These are phyloP conservation scores for Trametes sanguinea DNA, from an alignment of 768 basidiomycete genomes.

Conservation along the genomic window DNA sequence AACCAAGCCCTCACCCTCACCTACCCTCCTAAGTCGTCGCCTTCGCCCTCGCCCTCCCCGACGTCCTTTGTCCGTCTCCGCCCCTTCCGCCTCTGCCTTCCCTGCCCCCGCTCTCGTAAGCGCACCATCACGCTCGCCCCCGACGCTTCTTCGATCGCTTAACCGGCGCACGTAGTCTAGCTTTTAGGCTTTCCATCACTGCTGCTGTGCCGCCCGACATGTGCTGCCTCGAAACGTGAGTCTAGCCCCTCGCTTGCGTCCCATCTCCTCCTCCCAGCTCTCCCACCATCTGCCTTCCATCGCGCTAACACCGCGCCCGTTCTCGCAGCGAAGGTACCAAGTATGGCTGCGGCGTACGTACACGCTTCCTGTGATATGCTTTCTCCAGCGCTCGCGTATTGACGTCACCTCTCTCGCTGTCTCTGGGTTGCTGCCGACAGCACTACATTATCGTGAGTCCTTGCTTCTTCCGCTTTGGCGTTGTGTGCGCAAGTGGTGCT, in stretches of 20 bases:
- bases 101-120: conserved; percentile 19
- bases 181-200: conserved; percentile 22
- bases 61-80: conserved; percentile 13
- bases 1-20: neutral
- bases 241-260: conserved; percentile 13
- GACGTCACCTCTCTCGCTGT: conserved; percentile 26
- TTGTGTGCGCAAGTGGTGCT: conserved; percentile 13
- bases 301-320: conserved; percentile 29
- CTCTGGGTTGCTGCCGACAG: conserved; percentile 28
- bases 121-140: conserved; percentile 17
- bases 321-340: conserved; percentile 67
- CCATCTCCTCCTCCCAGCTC: conserved; percentile 12
- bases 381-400: conserved; percentile 22
- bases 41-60: conserved; percentile 1
- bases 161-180: conserved; percentile 7
- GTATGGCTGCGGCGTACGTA: conserved; percentile 63
- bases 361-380: conserved; percentile 15
- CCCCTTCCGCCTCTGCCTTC: conserved; percentile 16
- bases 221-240: conserved; percentile 44
- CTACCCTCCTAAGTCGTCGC: neutral
- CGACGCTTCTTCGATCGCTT: conserved; percentile 20
- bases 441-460: conserved; percentile 70
- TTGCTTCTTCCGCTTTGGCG: conserved; percentile 12
- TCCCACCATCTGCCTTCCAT: conserved; percentile 1
- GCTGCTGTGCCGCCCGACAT: conserved; percentile 29